phyloP scores from a whole-genome alignment of 495 filamentous ascomycete species.

The Aspergillus baeticus region DNA sequence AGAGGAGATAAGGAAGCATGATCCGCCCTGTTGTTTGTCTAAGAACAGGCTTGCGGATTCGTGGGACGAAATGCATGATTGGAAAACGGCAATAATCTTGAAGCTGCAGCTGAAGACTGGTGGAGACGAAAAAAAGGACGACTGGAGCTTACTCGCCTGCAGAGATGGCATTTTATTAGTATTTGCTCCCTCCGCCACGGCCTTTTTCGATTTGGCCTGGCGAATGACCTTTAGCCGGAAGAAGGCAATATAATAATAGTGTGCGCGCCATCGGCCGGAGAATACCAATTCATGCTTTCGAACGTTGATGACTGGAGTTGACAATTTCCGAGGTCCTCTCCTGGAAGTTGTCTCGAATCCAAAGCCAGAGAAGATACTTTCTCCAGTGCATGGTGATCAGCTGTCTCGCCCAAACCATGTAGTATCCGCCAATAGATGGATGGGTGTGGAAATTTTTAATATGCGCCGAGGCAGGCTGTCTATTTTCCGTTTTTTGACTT shows the following conservation, averaged over 20 bases:
- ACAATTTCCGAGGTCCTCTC: no score
- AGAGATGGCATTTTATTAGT: not conserved
- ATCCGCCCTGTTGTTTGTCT: slow-evolving; percentile 7
- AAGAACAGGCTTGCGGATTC: slow-evolving; percentile 3
- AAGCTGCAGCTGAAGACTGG: slow-evolving; percentile 2
- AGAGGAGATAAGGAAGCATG: not conserved
- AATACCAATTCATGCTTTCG: no score
- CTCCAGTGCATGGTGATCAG: not conserved
- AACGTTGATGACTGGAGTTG: no score
- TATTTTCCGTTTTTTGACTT: no score
- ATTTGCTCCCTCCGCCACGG: not conserved
- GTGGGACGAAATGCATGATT: slow-evolving; percentile 9
- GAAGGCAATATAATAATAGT: not conserved
- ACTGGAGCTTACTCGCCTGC: not conserved
- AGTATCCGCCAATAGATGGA: not conserved
- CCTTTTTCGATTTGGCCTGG: not conserved
- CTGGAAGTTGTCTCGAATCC: no score
- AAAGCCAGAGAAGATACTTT: not conserved
- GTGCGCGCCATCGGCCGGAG: not conserved
- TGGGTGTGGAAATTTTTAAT: not conserved
- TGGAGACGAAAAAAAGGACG: not conserved
- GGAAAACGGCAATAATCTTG: not conserved
- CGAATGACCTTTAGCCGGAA: not conserved
- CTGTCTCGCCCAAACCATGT: slow-evolving; percentile 1
- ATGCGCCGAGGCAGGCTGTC: not conserved